Evolutionary conservation across 768 basidiomycete species (phyloP), one percentile per base, ranked within the genome.

Genomic region (Hypsizygus marmoreus): DNA sequence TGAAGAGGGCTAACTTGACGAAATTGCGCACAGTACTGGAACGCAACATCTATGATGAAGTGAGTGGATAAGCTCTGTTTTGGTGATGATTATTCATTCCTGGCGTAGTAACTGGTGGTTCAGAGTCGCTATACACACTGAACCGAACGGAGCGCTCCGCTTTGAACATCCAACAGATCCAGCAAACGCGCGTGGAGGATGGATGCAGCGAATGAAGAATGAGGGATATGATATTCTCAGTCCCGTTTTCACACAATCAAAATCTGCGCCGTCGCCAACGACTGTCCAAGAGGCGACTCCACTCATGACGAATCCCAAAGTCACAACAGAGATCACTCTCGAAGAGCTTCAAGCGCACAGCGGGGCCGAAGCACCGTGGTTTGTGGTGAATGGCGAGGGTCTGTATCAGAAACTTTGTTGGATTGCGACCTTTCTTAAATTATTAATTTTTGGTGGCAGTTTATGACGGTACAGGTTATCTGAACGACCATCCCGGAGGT

Each of bases 1-100:
- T 20, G 10, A 11, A 14, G 20, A 14, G 10, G 11, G 5, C 2
- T n/a, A 14, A 9, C 17, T 6, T 13, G 13, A 16, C 16, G 17
- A 12, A 32, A 11, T 14, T 33, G 6, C 32, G 8, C 19, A 6
- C 14, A 44, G 43, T 81, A 76, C 46, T 76, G 74, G 75, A 80
- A 78, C 56, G 72, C 75, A n/a, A 74, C 76, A 11, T 72, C 72
- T 10, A 82, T 82, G 82, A 76, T 83, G 77, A 82, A 83, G 45
- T 78, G 76, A 53, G 79, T 76, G 73, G 80, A 70, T 30, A 62
- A 49, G 35, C 31, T 19, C 26, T 30, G 8, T 28, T 17, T 4
- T 13, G 17, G 5, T 35, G 44, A 13, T 35, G 19, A 22, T 3
- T 11, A n/a, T 36, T 41, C 35, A 43, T 22, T 17, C 26, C 16